Evolutionary conservation across 345 rosid species (phyloP).

Genomic region (Camelina laxa): DNA sequence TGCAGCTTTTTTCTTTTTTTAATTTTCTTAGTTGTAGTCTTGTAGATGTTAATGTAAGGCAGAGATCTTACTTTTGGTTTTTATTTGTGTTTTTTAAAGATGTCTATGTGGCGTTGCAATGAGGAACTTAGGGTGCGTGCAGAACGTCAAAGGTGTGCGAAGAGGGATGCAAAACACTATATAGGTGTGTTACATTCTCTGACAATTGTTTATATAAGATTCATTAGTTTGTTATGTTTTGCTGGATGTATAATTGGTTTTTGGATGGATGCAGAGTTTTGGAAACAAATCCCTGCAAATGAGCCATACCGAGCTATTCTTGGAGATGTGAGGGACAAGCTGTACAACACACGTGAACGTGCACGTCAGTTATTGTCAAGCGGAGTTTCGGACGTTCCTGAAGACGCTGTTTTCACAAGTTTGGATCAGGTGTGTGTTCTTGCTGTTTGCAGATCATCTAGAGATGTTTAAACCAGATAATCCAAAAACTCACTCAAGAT

Average conservation of each 20-base stretch:
- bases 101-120: conserved; percentile 99
- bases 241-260: not conserved
- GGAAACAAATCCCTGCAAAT: conserved; percentile 87
- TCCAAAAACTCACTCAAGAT: not conserved
- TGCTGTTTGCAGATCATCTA: not conserved
- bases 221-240: not conserved
- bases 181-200: conserved; percentile 58
- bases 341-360: conserved; percentile 91
- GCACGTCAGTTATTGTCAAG: conserved; percentile 79
- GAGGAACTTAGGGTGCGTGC: conserved; percentile 87
- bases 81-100: conserved; percentile 49
- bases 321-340: conserved; percentile 90
- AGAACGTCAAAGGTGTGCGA: conserved; percentile 70
- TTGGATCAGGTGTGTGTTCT: conserved; percentile 69
- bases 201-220: not conserved
- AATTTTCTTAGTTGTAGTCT: not conserved
- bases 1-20: not conserved
- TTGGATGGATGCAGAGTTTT: conserved; percentile 68
- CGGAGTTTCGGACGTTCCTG: conserved; percentile 85
- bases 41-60: not conserved
- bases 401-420: conserved; percentile 70
- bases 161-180: conserved; percentile 88
- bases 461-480: not conserved
- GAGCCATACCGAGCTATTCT: conserved; percentile 97
- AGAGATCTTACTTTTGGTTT: not conserved